Conservation (phyloP, 345 rosid genomes). For the Syzygium jambos region DNA sequence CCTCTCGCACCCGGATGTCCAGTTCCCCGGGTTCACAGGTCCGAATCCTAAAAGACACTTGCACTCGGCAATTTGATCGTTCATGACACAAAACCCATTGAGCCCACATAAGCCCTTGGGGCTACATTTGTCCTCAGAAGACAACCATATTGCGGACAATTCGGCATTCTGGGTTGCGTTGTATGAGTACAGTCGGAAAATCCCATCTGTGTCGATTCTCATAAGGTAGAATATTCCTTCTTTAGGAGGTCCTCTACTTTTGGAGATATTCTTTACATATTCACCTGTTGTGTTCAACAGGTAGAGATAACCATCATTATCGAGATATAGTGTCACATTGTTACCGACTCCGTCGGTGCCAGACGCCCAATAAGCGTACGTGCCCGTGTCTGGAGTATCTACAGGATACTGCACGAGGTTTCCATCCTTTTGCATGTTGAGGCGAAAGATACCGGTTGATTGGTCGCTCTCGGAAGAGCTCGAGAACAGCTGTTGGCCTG, state of each 20-base stretch:
- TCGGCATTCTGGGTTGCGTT: not conserved
- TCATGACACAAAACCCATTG: not conserved
- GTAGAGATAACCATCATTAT: constrained; percentile 8
- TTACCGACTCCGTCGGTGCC: not conserved
- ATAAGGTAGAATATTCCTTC: not conserved
- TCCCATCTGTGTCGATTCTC: constrained; percentile 11
- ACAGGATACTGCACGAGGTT: constrained; percentile 21
- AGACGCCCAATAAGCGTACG: not conserved
- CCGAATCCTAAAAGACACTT: constrained; percentile 5
- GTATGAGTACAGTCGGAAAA: constrained; percentile 4
- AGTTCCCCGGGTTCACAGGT: not conserved
- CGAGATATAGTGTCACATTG: constrained; percentile 8
- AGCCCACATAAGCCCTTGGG: constrained; percentile 6
- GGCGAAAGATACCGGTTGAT: constrained; percentile 8
- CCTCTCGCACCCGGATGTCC: constrained; percentile 12
- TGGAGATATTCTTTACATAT: not conserved
- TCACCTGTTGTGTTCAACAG: not conserved
- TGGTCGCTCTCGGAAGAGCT: not conserved
- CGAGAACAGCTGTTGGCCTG: constrained; percentile 2
- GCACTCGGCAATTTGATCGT: not conserved
- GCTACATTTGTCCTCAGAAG: not conserved
- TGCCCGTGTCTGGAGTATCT: not conserved
- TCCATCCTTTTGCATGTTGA: constrained; percentile 11
- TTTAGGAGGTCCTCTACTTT: not conserved
- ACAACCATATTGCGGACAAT: not conserved